Base-by-base conservation (phyloP, 2,329 filamentous ascomycete species). In the Botrytis elliptica region DNA sequence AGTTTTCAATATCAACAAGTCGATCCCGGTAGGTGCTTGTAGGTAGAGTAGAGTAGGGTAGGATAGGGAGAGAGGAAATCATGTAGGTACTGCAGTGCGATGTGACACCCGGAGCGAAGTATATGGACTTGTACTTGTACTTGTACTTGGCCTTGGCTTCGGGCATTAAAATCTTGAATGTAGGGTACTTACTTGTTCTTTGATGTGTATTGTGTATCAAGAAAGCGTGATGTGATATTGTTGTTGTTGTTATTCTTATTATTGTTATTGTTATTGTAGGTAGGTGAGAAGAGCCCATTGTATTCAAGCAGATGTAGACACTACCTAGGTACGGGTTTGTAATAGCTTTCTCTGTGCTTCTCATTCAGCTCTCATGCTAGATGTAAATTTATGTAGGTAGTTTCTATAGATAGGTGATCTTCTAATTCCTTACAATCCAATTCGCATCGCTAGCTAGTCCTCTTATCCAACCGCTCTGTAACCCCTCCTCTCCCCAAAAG, bases 401-500 rank as follows among this genome's bases (percentile, higher is more conserved):
- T 36, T 3, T 18, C 38, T 18, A n/a, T 18, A 57, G 52, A 8
- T 63, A 25, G n/a, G 16, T 40, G 6, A 40, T 14, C 22, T 36
- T 14, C 22, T 36, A 25, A 25, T 52, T 44, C 7, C 38, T 59
- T 3, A 4, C 20, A 16, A 59, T 1, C 9, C 36, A 42, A 8
- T n/a, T 70, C 57, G n/a, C 22, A 44, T 46, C 10, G 9, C 40
- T 69, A 33, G 1, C 33, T 33, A n/a, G 10, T 12, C 40, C 25
- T 10, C 20, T 16, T 29, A 36, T 44, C 18, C 38, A 44, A 6
- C 16, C 22, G 10, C 33, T 25, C 10, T 18, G 49, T 57, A 60
- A 3, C 29, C 9, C n/a, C 60, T 70, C 75, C 77, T 77, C 72
- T 76, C 71, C 42, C 76, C 70, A 84, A 97, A 98, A 22, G 95